Evolutionary conservation across 306 rosid species (phyloP), one percentile per base, ranked within the genome.

Genomic region (Vigna reflexopilosa): DNA sequence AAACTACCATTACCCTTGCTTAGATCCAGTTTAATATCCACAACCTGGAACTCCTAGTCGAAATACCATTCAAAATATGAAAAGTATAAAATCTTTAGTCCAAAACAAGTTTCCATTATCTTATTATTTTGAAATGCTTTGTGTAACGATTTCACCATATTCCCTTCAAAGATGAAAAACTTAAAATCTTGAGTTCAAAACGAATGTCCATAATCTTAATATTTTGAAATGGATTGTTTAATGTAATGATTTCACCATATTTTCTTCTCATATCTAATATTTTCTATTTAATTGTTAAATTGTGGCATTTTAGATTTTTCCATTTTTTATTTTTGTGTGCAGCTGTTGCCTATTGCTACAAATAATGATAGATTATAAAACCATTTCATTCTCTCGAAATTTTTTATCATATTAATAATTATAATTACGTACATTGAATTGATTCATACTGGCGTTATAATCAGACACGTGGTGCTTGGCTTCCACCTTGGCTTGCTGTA

Each of bases 401-500:
- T 16, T 58, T 38, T 52, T 51, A 59, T 66, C 40, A 47, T 73
- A 13, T 42, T 47, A 77, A n/a, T 24, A 30, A 22, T 48, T 20
- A 67, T 19, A 14, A 5, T 76, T 14, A 32, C 40, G 72, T 67
- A 49, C n/a, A 55, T 7, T 58, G 48, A 47, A 72, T 72, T 85
- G 82, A 82, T 61, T 82, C 80, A 76, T 57, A 55, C 47, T 84
- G 40, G 47, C 50, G 52, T 85, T 56, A 70, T 77, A 77, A 81
- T 81, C 89, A 95, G 99, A 89, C 77, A 77, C 98, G 91, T 81
- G 85, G 86, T 72, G 89, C 97, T 52, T 95, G 99, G 98, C 85
- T 95, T 84, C 99, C 99, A 56, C 90, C 90, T 75, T 95, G 98
- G 99, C 91, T 95, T 75, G 93, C 88, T 80, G 84, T 82, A 26